Conservation (phyloP, 1,284 basidiomycete species). For the Cryptococcus sp. region DNA sequence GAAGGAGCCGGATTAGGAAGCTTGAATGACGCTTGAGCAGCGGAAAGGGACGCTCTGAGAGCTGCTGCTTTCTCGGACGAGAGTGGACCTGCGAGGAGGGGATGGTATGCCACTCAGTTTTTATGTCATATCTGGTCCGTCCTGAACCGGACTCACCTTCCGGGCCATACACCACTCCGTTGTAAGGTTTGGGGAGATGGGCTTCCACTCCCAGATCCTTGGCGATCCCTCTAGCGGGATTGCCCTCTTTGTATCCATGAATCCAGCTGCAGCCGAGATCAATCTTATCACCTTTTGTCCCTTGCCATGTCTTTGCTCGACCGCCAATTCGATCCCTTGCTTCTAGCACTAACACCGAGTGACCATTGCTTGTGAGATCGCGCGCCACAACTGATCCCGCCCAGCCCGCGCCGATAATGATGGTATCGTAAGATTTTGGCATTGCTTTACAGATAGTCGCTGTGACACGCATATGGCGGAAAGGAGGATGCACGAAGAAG, state of each 20-base stretch:
- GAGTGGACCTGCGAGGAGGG: conserved; percentile 25
- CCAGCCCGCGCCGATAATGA: conserved; percentile 58
- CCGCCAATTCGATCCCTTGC: conserved; percentile 57
- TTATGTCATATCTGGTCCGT: neutral
- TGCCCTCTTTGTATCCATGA: conserved; percentile 57
- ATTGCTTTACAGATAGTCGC: conserved; percentile 2
- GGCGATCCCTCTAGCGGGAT: conserved; percentile 53
- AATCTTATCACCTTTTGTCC: conserved; percentile 36
- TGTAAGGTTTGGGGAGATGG: conserved; percentile 43
- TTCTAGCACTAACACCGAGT: conserved; percentile 55
- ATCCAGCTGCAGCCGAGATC: conserved; percentile 58
- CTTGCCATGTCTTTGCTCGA: conserved; percentile 53
- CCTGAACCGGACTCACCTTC: conserved; percentile 29
- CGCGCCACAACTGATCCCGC: conserved; percentile 55
- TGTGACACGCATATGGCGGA: neutral
- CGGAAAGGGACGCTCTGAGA: conserved; percentile 35
- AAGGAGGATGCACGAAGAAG: neutral
- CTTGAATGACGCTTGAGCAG: conserved; percentile 38
- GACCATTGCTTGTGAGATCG: conserved; percentile 50
- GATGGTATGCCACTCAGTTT: neutral
- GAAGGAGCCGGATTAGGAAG: conserved; percentile 39
- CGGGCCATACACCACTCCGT: conserved; percentile 44
- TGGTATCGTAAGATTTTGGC: conserved; percentile 45
- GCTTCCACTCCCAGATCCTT: conserved; percentile 51
- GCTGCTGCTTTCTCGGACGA: conserved; percentile 18